phyloP scores from a whole-genome alignment of 495 filamentous ascomycete species.

The Astrocystis sublimbata region DNA sequence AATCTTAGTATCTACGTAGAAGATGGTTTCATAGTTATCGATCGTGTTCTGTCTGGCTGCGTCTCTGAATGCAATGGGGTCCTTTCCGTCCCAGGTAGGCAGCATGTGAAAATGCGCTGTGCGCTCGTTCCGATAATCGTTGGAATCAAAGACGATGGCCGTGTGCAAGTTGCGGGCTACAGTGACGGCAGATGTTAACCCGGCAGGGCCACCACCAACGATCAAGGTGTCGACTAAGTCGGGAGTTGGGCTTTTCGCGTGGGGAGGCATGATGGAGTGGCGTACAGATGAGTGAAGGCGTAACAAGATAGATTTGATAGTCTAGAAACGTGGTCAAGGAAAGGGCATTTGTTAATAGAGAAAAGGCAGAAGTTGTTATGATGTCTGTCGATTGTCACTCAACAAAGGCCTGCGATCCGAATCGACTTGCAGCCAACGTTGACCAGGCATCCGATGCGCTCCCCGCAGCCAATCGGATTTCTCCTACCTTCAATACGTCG shows the following conservation, averaged over 20 bases:
- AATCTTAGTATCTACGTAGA: constrained; percentile 23
- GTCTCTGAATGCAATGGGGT: constrained; percentile 40
- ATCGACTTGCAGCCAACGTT: too few relatives aligned
- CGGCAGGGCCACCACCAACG: constrained; percentile 56
- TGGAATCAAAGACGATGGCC: constrained; percentile 49
- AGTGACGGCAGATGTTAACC: constrained; percentile 45
- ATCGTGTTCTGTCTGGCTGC: constrained; percentile 34
- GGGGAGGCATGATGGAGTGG: too few relatives aligned
- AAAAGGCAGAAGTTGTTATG: too few relatives aligned
- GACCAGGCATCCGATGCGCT: too few relatives aligned
- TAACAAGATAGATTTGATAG: too few relatives aligned
- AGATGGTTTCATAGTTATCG: constrained; percentile 33
- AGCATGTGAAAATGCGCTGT: constrained; percentile 50
- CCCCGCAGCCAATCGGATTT: too few relatives aligned
- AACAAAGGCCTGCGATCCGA: too few relatives aligned
- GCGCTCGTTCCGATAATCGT: constrained; percentile 47
- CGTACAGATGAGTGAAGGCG: too few relatives aligned
- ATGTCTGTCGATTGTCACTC: too few relatives aligned
- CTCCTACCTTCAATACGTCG: too few relatives aligned
- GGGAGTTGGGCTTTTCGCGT: neutral
- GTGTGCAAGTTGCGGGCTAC: constrained; percentile 49
- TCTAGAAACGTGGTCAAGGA: too few relatives aligned
- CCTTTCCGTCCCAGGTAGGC: constrained; percentile 43
- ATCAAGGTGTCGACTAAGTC: constrained; percentile 46
- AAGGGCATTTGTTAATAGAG: too few relatives aligned